A percentile compares a stretch with the other conserved stretches of the same genome.
These are phyloP conservation scores for Lactarius hatsudake DNA, from an alignment of 768 basidiomycete species.

Conservation along the genomic window DNA sequence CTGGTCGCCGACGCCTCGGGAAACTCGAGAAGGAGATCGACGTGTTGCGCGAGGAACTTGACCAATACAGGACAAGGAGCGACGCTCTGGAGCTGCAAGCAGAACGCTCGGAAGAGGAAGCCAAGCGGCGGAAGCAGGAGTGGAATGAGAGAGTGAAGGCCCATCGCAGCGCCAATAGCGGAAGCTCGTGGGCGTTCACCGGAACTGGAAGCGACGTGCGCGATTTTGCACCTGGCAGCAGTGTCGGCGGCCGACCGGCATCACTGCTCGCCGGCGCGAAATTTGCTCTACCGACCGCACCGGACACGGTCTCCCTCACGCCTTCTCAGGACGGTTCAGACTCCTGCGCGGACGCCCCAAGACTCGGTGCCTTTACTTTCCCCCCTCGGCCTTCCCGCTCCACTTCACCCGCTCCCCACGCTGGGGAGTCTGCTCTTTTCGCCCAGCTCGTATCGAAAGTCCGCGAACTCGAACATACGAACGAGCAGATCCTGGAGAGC, in stretches of 20 bases:
- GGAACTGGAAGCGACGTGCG: constrained; percentile 37
- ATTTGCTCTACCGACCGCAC: constrained; percentile 5
- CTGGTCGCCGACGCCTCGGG: constrained; percentile 66
- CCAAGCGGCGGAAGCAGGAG: constrained; percentile 42
- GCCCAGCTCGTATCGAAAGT: constrained; percentile 72
- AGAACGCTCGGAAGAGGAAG: constrained; percentile 40
- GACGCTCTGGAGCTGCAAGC: constrained; percentile 70
- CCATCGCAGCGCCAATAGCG: constrained; percentile 39
- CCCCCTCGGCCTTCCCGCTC: constrained; percentile 7
- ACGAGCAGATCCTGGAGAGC: constrained; percentile 60
- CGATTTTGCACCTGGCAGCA: constrained; percentile 63
- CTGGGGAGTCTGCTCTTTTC: constrained; percentile 49
- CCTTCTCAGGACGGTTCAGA: neutral
- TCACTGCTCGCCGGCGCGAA: neutral
- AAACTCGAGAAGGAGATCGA: constrained; percentile 80
- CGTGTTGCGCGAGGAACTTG: constrained; percentile 68
- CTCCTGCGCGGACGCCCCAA: neutral
- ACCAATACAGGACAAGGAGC: constrained; percentile 67
- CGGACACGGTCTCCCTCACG: neutral
- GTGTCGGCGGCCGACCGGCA: constrained; percentile 31
- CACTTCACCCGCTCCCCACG: constrained; percentile 4
- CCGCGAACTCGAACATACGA: constrained; percentile 71
- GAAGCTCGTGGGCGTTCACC: constrained; percentile 29
- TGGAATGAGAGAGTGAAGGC: constrained; percentile 50
- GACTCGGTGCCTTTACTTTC: constrained; percentile 31